Percentiles rank a stretch among this genome's conserved stretches.
Evolutionary conservation across 768 basidiomycete genomes (phyloP).

Genomic region (Rhodotorula diobovata): DNA sequence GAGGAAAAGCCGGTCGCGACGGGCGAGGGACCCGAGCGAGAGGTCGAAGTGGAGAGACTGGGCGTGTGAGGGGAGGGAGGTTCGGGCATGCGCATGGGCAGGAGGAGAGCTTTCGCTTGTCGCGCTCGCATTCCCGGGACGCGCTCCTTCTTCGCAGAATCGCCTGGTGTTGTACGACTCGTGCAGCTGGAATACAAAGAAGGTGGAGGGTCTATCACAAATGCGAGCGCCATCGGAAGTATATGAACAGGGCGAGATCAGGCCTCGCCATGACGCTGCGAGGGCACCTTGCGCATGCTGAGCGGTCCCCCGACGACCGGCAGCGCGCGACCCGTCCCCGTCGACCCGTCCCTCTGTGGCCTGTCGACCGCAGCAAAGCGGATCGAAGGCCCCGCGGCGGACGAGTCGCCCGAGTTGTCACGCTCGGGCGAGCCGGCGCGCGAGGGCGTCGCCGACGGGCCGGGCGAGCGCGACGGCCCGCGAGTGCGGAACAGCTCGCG

Average conservation of each 20-base stretch:
- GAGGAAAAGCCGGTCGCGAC: neutral
- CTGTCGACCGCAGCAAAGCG: slow-evolving; percentile 26
- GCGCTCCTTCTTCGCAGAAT: too few species aligned
- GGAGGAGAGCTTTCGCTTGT: neutral
- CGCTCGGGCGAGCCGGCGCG: slow-evolving; percentile 9
- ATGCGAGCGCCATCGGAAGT: too few species aligned
- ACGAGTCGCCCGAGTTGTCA: slow-evolving; percentile 5
- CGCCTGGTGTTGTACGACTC: too few species aligned
- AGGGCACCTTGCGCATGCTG: slow-evolving; percentile 26
- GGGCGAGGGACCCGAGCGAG: neutral
- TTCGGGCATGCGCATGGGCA: too few species aligned
- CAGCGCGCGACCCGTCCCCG: slow-evolving; percentile 24
- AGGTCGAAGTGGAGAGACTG: neutral
- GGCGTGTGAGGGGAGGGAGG: neutral
- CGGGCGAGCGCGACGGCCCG: neutral
- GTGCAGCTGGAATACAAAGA: too few species aligned
- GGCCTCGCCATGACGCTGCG: slow-evolving; percentile 1
- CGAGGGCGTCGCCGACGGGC: neutral
- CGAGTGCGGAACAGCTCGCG: slow-evolving; percentile 11
- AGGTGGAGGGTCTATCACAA: neutral
- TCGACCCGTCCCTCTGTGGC: slow-evolving; percentile 13
- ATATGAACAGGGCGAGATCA: too few species aligned
- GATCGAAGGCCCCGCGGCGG: slow-evolving; percentile 7
- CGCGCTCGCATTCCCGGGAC: too few species aligned
- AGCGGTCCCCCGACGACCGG: slow-evolving; percentile 29